Evolutionary conservation across 139 green algal genomes (phyloP), one percentile per base, ranked within the genome.

Genomic region (Limnomonas spitsbergensis): DNA sequence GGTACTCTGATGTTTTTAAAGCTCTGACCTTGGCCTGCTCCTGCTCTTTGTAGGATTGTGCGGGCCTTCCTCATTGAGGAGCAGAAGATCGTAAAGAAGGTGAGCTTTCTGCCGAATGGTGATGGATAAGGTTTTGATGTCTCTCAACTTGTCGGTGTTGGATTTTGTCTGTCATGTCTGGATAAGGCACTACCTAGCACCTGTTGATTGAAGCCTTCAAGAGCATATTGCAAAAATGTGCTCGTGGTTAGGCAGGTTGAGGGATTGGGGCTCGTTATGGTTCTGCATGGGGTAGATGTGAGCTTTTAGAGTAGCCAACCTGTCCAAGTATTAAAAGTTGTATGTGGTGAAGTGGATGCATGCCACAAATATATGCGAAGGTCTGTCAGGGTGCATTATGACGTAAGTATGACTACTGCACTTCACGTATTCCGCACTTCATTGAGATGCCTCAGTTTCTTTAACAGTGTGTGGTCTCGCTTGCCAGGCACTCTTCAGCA

Each of bases 51-150:
- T 79, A 91, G 92, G 38, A 98, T 99, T 83, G 84, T 99, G 38
- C 81, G 95, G 32, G 95, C 95, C 37, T 99, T 99, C 88, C 87
- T 99, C 52, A 92, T 99, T 27, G 95, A 99, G 91, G 95, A 99
- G 92, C 95, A 98, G 90, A 99, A 99, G 92, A 99, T 99, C 79
- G 95, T 99, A 20, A 98, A 98, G 92, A 98, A 97, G 92, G 95
- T 98, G 83, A n/a, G 82, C 29, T 66, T 40, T n/a, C 7, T 3
- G 31, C 24, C 7, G 2, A 9, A 2, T 34, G 1, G 1, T 40
- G 39, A 2, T 2, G 1, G 1, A 4, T n/a, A 27, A 34, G 1
- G 2, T 53, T 69, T 2, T 7, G 29, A 47, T 9, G 2, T 40
- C 26, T n/a, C 32, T 27, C n/a, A n/a, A 29, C 0, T 2, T 1